Evolutionary conservation across 768 basidiomycete species (phyloP).

Genomic region (Agaricus sinodeliciosus): DNA sequence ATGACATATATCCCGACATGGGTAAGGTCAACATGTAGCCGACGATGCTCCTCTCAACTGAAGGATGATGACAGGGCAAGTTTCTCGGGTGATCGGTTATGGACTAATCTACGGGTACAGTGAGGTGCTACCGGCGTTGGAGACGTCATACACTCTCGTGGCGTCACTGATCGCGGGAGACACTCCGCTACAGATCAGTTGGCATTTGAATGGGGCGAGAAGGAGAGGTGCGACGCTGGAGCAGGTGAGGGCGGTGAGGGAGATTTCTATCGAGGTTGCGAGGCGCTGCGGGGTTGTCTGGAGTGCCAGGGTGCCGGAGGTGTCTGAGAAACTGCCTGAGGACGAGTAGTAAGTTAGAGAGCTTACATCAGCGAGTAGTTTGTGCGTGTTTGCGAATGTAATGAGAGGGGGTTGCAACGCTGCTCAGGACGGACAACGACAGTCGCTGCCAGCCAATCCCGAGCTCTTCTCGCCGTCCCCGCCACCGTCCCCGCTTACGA

Average conservation of each 20-base stretch:
- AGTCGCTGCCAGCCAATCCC: constrained; percentile 24
- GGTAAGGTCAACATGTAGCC: constrained; percentile 30
- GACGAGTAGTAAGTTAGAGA: background rate
- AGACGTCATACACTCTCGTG: constrained; percentile 57
- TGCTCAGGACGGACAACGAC: constrained; percentile 31
- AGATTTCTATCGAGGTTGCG: constrained; percentile 48
- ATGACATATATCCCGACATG: constrained; percentile 54
- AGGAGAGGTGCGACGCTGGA: constrained; percentile 47
- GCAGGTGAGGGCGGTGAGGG: constrained; percentile 46
- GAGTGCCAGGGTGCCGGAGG: constrained; percentile 47
- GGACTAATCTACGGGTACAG: constrained; percentile 48
- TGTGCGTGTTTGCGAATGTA: constrained; percentile 23
- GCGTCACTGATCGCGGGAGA: constrained; percentile 56
- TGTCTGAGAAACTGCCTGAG: constrained; percentile 15
- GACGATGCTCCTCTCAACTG: background rate
- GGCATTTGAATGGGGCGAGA: constrained; percentile 56
- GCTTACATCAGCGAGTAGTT: constrained; percentile 1
- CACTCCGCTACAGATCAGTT: constrained; percentile 55
- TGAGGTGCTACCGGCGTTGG: constrained; percentile 38
- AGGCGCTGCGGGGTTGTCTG: constrained; percentile 42
- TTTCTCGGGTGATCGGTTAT: constrained; percentile 47
- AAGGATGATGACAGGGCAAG: constrained; percentile 38
- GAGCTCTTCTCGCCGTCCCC: constrained; percentile 11
- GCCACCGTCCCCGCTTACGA: background rate
- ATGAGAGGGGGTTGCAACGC: constrained; percentile 40